Conservation (phyloP, 805 yeast species). For the Kodamaea leandrae region DNA sequence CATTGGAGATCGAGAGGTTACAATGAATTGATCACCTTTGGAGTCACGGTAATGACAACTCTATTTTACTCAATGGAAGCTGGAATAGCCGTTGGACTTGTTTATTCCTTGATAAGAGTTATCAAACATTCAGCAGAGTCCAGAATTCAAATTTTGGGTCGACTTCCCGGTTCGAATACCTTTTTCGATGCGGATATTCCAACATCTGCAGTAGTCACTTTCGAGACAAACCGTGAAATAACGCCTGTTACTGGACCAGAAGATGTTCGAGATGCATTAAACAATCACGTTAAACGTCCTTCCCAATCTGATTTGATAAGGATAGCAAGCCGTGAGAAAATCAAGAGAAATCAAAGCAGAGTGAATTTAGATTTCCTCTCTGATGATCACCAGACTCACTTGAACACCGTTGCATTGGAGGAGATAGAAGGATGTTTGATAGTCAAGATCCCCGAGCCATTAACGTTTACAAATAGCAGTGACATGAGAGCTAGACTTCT, state of each 20-base stretch:
- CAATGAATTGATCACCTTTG: constrained; percentile 68
- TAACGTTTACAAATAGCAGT: constrained; percentile 41
- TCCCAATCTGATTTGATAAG: constrained; percentile 7
- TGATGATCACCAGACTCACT: constrained; percentile 33
- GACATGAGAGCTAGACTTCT: constrained; percentile 38
- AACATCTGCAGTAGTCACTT: constrained; percentile 8
- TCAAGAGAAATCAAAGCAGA: constrained; percentile 5
- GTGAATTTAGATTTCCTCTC: constrained; percentile 30
- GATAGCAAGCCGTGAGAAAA: constrained; percentile 8
- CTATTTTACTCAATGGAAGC: constrained; percentile 75
- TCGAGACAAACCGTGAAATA: not conserved
- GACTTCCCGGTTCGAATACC: constrained; percentile 43
- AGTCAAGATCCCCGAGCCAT: constrained; percentile 43
- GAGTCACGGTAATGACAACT: constrained; percentile 62
- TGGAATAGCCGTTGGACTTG: constrained; percentile 86
- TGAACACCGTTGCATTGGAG: constrained; percentile 37
- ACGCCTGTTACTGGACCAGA: not conserved
- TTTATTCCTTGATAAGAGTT: constrained; percentile 75
- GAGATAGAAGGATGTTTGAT: constrained; percentile 46
- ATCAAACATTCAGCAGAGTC: constrained; percentile 78
- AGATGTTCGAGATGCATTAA: not conserved
- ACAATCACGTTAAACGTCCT: not conserved
- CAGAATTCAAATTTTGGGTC: constrained; percentile 77
- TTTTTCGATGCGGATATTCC: constrained; percentile 41
- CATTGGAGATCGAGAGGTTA: constrained; percentile 73